A percentile compares a stretch with the other conserved stretches of the same genome.
phyloP scores from a whole-genome alignment of 371 early-diverging fungal species.

The Mucor mucedo region DNA sequence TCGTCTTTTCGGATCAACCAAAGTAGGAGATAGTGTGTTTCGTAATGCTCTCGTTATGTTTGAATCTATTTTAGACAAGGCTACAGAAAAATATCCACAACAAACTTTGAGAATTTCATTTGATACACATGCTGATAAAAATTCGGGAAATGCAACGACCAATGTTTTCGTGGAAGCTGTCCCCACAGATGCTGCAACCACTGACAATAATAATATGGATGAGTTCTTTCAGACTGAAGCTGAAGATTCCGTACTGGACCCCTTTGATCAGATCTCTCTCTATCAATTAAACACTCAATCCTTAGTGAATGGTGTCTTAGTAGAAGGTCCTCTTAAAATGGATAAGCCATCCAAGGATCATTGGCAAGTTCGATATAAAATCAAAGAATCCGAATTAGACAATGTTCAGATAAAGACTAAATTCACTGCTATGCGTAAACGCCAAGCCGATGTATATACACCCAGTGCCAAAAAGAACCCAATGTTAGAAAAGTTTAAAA shows the following conservation, averaged over 20 bases:
- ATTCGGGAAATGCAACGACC: conserved; percentile 27
- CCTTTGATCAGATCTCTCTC: conserved; percentile 27
- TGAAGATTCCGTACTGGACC: conserved; percentile 8
- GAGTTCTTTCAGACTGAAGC: conserved; percentile 10
- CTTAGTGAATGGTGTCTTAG: conserved; percentile 26
- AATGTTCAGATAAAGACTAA: not conserved
- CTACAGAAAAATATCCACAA: conserved; percentile 66
- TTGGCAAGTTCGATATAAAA: conserved; percentile 31
- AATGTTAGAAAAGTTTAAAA: conserved; percentile 14
- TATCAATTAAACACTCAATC: conserved; percentile 32
- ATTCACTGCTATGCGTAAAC: conserved; percentile 28
- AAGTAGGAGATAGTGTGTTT: conserved; percentile 80
- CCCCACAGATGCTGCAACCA: conserved; percentile 9
- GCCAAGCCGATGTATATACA: conserved; percentile 25
- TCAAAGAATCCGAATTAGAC: conserved; percentile 1
- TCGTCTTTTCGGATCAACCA: conserved; percentile 76
- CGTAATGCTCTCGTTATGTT: conserved; percentile 64
- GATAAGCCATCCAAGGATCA: conserved; percentile 13
- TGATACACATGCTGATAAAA: conserved; percentile 28
- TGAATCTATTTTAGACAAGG: conserved; percentile 64
- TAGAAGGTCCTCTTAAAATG: conserved; percentile 21
- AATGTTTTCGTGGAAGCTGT: conserved; percentile 52
- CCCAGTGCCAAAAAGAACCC: conserved; percentile 7
- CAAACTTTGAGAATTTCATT: conserved; percentile 54
- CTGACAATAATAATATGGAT: conserved; percentile 3